Evolutionary conservation across 139 green algal species (phyloP).

Genomic region (Helicosporidium sp.): DNA sequence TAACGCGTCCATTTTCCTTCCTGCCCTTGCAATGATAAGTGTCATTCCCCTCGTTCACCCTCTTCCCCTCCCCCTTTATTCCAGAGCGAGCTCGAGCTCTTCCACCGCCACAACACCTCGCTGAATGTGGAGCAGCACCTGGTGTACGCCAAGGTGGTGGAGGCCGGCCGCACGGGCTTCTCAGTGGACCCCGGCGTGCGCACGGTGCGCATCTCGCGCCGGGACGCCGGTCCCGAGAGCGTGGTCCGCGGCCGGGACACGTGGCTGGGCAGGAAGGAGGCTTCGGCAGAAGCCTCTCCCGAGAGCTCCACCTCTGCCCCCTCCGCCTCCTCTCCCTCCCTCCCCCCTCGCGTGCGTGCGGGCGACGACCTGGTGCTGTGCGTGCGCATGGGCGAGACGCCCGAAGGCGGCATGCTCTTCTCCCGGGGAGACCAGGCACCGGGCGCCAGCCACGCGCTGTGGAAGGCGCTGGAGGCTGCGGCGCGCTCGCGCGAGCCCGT

Average conservation of each 20-base stretch:
- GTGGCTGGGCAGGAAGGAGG: not conserved
- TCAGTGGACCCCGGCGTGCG: slow-evolving; percentile 13
- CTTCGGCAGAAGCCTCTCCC: too few species aligned
- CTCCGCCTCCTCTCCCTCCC: not conserved
- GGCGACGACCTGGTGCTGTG: slow-evolving; percentile 18
- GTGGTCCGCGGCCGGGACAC: slow-evolving; percentile 2
- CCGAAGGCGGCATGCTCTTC: slow-evolving; percentile 13
- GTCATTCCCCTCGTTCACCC: too few species aligned
- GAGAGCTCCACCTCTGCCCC: not conserved
- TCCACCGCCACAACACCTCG: slow-evolving; percentile 14
- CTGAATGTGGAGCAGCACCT: slow-evolving; percentile 13
- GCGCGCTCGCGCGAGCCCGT: slow-evolving; percentile 2
- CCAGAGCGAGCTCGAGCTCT: slow-evolving; percentile 12
- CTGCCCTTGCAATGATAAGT: too few species aligned
- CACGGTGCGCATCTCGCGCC: slow-evolving; percentile 3
- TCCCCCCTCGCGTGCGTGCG: slow-evolving; percentile 2
- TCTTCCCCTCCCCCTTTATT: not conserved
- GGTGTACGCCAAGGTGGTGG: slow-evolving; percentile 13
- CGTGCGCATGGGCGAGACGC: slow-evolving; percentile 12
- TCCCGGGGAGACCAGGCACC: too few species aligned
- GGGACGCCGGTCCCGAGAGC: slow-evolving; percentile 9
- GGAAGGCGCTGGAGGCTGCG: slow-evolving; percentile 13
- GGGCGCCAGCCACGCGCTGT: slow-evolving; percentile 12
- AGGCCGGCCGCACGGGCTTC: slow-evolving; percentile 6
- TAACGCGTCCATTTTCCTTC: too few species aligned